Conservation (phyloP, 345 rosid species). For the Xanthoceras sorbifolium region DNA sequence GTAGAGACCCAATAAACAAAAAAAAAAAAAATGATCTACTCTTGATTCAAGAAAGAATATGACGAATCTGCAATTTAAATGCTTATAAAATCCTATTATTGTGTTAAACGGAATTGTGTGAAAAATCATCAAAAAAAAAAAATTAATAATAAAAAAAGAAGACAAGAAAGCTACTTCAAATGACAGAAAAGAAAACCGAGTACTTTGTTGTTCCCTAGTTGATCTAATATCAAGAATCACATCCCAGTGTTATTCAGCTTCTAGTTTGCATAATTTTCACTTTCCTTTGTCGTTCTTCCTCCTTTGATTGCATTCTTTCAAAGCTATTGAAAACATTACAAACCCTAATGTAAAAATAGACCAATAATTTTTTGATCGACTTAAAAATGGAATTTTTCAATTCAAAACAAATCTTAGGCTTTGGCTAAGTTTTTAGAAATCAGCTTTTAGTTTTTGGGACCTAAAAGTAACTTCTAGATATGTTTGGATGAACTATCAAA, state of each 20-base stretch:
- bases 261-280: slow-evolving; percentile 18
- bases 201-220: neutral
- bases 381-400: no score
- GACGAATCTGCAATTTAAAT: neutral
- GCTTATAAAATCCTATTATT: neutral
- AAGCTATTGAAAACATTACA: no score
- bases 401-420: no score
- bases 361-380: no score
- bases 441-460: no score
- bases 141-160: no score
- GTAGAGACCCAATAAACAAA: no score
- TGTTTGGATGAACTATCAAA: no score
- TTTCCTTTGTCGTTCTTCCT: slow-evolving; percentile 33
- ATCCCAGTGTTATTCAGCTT: neutral
- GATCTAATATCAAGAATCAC: neutral
- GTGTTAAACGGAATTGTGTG: neutral
- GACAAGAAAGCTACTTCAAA: neutral
- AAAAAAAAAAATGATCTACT: no score
- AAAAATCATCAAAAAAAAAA: neutral
- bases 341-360: no score
- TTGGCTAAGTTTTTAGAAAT: no score
- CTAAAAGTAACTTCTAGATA: no score
- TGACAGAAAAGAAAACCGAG: neutral
- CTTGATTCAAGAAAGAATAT: neutral
- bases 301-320: slow-evolving; percentile 60